phyloP scores from a whole-genome alignment of 1,139 yeast species.

The Saccharomyces hybrid region DNA sequence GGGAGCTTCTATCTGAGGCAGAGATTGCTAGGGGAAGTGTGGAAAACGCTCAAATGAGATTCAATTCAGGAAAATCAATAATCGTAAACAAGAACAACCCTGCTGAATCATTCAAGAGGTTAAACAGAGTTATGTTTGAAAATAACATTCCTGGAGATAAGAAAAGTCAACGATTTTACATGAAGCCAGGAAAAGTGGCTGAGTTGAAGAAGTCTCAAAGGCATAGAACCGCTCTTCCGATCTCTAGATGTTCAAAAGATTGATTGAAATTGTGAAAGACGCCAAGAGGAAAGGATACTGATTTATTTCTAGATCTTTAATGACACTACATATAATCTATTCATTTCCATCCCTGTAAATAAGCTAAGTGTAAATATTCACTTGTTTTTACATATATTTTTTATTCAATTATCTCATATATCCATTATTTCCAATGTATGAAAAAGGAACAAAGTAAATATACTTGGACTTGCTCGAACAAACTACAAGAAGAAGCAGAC shows the following conservation, averaged over 20 bases:
- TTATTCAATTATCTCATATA: not conserved
- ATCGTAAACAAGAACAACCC: slow-evolving; percentile 11
- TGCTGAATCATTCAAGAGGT: slow-evolving; percentile 31
- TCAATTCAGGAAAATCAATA: not conserved
- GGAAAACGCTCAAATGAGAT: slow-evolving; percentile 1
- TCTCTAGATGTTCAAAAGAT: slow-evolving; percentile 38
- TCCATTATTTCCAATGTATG: not conserved
- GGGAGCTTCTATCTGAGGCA: not conserved
- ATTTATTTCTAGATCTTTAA: not conserved
- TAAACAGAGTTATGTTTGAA: slow-evolving; percentile 33
- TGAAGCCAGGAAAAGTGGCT: slow-evolving; percentile 42
- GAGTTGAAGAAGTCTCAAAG: slow-evolving; percentile 37
- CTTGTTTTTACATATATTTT: not conserved
- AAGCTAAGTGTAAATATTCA: not conserved
- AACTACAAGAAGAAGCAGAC: not conserved
- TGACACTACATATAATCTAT: not conserved
- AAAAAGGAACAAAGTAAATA: not conserved
- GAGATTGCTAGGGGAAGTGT: not conserved
- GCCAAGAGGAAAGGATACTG: slow-evolving; percentile 45
- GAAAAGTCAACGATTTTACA: slow-evolving; percentile 37
- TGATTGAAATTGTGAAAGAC: slow-evolving; percentile 41
- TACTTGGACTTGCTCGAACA: not conserved
- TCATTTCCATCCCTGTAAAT: not conserved
- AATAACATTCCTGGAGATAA: slow-evolving; percentile 35
- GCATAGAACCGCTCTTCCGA: too few species aligned